Percentiles rank a stretch among this genome's conserved stretches.
phyloP scores from a whole-genome alignment of 1,284 basidiomycete genomes.

The Cutaneotrichosporon sp. region DNA sequence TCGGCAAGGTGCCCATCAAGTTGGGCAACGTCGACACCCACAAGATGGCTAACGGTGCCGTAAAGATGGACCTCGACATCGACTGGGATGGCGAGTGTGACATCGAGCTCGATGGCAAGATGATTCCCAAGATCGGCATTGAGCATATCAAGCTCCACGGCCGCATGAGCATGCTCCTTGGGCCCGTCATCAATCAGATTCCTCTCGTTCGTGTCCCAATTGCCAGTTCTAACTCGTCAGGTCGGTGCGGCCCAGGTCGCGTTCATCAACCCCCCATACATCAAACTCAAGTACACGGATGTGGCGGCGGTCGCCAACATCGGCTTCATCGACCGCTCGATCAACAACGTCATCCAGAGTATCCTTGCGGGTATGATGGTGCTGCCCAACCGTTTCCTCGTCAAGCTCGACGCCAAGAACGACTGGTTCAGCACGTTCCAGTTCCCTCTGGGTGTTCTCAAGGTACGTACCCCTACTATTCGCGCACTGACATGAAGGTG shows the following conservation, averaged over 20 bases:
- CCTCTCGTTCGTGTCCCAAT: slow-evolving; percentile 13
- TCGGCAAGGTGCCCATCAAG: slow-evolving; percentile 18
- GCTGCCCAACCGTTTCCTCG: slow-evolving; percentile 25
- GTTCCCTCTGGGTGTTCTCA: slow-evolving; percentile 18
- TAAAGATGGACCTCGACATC: slow-evolving; percentile 24
- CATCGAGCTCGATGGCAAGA: slow-evolving; percentile 22
- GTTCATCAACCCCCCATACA: slow-evolving; percentile 23
- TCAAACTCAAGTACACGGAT: slow-evolving; percentile 22
- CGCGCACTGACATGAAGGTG: slow-evolving; percentile 1
- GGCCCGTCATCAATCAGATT: slow-evolving; percentile 18
- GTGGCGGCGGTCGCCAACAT: slow-evolving; percentile 15
- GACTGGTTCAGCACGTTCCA: slow-evolving; percentile 25
- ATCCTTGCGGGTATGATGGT: slow-evolving; percentile 20
- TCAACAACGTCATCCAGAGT: slow-evolving; percentile 14
- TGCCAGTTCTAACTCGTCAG: slow-evolving; percentile 1
- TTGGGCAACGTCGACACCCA: slow-evolving; percentile 22
- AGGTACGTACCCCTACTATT: neutral
- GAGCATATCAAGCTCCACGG: slow-evolving; percentile 21
- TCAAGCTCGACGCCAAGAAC: slow-evolving; percentile 20
- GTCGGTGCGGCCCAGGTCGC: slow-evolving; percentile 23
- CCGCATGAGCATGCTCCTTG: slow-evolving; percentile 17
- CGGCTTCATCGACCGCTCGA: slow-evolving; percentile 17
- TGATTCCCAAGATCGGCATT: slow-evolving; percentile 21
- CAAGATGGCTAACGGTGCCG: slow-evolving; percentile 11
- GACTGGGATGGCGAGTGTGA: slow-evolving; percentile 25